Conservation (phyloP, 495 filamentous ascomycete genomes). For the Penicillium cosmopolitanum region DNA sequence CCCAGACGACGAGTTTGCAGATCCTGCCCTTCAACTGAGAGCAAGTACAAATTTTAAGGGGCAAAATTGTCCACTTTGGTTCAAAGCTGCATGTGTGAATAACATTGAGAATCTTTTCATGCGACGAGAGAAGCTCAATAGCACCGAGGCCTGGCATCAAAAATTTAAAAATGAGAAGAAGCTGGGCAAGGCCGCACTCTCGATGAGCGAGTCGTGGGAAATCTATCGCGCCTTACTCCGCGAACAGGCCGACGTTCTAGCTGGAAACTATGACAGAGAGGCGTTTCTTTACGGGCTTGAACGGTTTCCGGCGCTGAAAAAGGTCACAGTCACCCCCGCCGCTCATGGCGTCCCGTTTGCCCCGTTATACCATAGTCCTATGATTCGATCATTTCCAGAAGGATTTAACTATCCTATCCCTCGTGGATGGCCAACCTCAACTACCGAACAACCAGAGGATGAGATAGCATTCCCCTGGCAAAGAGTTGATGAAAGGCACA, state of each 20-base stretch:
- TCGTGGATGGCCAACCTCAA: conserved; percentile 22
- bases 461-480: conserved; percentile 10
- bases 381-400: conserved; percentile 27
- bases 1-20: conserved; percentile 8
- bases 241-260: conserved; percentile 13
- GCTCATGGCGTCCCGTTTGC: conserved; percentile 24
- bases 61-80: conserved; percentile 17
- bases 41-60: conserved; percentile 14
- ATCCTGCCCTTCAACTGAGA: conserved; percentile 9
- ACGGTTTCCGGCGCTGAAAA: conserved; percentile 25
- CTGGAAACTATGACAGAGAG: conserved; percentile 10
- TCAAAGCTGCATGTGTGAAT: conserved; percentile 15
- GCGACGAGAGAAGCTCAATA: conserved; percentile 9
- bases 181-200: conserved; percentile 9
- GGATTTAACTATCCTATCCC: conserved; percentile 29
- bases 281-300: conserved; percentile 22
- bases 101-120: conserved; percentile 7
- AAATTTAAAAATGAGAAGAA: conserved; percentile 6
- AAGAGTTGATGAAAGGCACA: conserved; percentile 9
- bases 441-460: background rate
- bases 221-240: conserved; percentile 12
- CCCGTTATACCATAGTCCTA: conserved; percentile 30
- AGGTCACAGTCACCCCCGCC: conserved; percentile 28
- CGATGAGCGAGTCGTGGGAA: conserved; percentile 7
- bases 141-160: conserved; percentile 3